These are phyloP conservation scores for Graphilbum fragrans DNA, from an alignment of 2,329 filamentous ascomycete species.

Conservation along the genomic window DNA sequence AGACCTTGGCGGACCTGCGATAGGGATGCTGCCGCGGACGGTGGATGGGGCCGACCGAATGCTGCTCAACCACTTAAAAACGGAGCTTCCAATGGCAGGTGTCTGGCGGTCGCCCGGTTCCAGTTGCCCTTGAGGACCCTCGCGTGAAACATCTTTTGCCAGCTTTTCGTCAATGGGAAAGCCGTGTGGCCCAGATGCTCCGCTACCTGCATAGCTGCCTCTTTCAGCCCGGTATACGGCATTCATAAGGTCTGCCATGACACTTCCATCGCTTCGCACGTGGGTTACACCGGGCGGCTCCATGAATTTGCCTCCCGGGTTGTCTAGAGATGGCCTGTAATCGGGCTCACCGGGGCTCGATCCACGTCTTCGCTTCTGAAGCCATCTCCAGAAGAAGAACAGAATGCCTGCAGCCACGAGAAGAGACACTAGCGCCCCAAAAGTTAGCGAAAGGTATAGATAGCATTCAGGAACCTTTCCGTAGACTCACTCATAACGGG, in stretches of 20 bases:
- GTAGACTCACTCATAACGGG: background rate
- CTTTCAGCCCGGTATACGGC: background rate
- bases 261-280: background rate
- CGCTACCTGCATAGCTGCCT: background rate
- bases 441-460: too few relatives aligned
- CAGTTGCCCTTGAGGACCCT: background rate
- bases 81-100: background rate
- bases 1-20: background rate
- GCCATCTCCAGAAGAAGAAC: background rate
- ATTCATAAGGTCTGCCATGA: background rate
- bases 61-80: background rate
- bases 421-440: too few relatives aligned
- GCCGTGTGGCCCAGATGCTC: background rate
- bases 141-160: too few relatives aligned
- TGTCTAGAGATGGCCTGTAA: too few relatives aligned
- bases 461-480: too few relatives aligned
- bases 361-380: background rate
- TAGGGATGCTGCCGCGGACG: background rate
- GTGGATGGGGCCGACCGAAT: background rate
- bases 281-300: background rate
- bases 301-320: background rate
- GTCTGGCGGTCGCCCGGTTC: background rate
- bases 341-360: too few relatives aligned
- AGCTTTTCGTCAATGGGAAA: background rate
- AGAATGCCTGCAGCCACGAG: background rate